Evolutionary conservation across 2,329 filamentous ascomycete species (phyloP).

Genomic region (Fusarium hainanense): DNA sequence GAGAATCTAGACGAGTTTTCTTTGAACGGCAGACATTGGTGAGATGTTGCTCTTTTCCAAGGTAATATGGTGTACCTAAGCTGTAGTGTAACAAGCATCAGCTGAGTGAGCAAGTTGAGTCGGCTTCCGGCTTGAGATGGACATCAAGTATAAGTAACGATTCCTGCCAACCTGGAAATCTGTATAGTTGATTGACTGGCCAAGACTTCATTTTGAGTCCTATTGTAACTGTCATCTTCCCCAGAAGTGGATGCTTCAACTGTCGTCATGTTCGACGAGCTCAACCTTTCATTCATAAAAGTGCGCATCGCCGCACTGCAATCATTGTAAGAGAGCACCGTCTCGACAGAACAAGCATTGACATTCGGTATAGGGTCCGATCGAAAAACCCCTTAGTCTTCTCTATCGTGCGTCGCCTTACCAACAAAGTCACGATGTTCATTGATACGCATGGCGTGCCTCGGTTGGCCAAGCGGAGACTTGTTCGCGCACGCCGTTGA

Average conservation of each 20-base stretch:
- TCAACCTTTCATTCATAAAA: constrained; percentile 57
- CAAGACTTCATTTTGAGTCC: neutral
- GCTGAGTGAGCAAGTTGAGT: constrained; percentile 17
- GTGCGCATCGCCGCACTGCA: constrained; percentile 62
- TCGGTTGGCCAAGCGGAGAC: constrained; percentile 40
- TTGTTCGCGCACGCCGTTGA: constrained; percentile 40
- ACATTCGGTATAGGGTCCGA: constrained; percentile 16
- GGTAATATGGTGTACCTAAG: neutral
- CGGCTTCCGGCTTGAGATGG: constrained; percentile 19
- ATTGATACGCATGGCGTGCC: constrained; percentile 26
- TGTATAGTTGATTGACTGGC: neutral
- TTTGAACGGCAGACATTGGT: neutral
- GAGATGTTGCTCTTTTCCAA: neutral
- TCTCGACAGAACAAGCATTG: neutral
- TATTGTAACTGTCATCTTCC: neutral
- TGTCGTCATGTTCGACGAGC: constrained; percentile 53
- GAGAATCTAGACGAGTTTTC: constrained; percentile 34
- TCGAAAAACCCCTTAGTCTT: constrained; percentile 4
- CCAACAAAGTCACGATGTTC: constrained; percentile 42
- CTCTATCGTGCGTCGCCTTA: constrained; percentile 38
- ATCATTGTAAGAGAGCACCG: constrained; percentile 56
- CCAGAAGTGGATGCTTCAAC: neutral
- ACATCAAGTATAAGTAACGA: neutral
- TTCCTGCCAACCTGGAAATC: neutral
- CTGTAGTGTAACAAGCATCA: constrained; percentile 24